Evolutionary conservation across 805 yeast species (phyloP).

Genomic region (Lipomyces lipofer): DNA sequence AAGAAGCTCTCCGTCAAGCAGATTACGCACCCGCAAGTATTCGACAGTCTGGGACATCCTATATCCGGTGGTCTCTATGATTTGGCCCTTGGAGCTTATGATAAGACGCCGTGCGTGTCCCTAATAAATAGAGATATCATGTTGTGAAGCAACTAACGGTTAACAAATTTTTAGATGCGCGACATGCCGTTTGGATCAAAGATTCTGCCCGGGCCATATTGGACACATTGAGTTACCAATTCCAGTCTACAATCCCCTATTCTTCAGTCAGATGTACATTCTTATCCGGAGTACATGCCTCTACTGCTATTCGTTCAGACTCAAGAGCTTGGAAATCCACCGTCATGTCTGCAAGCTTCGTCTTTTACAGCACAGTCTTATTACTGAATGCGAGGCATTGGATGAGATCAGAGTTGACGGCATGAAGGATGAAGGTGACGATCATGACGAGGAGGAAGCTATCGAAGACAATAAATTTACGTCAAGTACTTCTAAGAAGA

Average conservation of each 20-base stretch:
- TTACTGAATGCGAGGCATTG: constrained; percentile 72
- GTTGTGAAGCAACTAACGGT: constrained; percentile 4
- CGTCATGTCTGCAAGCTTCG: constrained; percentile 73
- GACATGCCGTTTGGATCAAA: constrained; percentile 94
- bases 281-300: constrained; percentile 82
- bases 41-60: constrained; percentile 95
- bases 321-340: constrained; percentile 69
- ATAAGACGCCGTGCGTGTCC: constrained; percentile 24
- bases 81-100: constrained; percentile 90
- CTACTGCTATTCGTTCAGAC: constrained; percentile 83
- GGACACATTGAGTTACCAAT: constrained; percentile 97
- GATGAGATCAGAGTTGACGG: constrained; percentile 57
- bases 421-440: constrained; percentile 48
- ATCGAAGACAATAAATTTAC: constrained; percentile 41
- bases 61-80: constrained; percentile 92
- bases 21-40: constrained; percentile 91
- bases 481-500: constrained; percentile 37
- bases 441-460: constrained; percentile 50
- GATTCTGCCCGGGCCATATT: constrained; percentile 95
- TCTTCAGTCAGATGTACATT: constrained; percentile 86
- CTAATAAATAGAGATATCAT: background rate
- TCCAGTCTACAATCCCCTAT: constrained; percentile 92
- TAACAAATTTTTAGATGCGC: constrained; percentile 54
- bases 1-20: constrained; percentile 89
- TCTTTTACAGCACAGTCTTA: constrained; percentile 83